Conservation (phyloP, 2,329 filamentous ascomycete genomes). For the Fusarium musae region DNA sequence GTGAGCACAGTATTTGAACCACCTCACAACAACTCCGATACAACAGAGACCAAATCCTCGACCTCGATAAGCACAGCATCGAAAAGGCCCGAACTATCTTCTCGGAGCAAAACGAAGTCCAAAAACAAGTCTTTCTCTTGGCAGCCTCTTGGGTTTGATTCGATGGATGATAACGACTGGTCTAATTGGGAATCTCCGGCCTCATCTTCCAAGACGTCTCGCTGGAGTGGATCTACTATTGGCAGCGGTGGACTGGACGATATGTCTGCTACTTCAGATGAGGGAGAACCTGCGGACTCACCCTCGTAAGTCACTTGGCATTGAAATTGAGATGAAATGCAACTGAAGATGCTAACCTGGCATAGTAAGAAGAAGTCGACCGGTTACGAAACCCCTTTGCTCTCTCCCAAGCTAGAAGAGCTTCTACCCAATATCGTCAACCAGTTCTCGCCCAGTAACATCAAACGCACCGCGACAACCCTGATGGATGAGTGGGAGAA, state of each 20-base stretch:
- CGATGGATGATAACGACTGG: slow-evolving; percentile 71
- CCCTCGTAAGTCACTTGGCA: slow-evolving; percentile 58
- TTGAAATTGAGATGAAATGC: neutral
- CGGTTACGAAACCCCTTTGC: slow-evolving; percentile 46
- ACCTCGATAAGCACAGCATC: slow-evolving; percentile 48
- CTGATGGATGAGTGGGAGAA: slow-evolving; percentile 94
- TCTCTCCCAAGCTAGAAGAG: slow-evolving; percentile 62
- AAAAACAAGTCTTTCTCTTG: slow-evolving; percentile 68
- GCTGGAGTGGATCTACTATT: slow-evolving; percentile 73
- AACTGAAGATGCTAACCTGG: slow-evolving; percentile 14
- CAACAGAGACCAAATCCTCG: slow-evolving; percentile 25
- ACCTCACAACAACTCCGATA: slow-evolving; percentile 39
- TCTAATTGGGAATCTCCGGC: slow-evolving; percentile 70
- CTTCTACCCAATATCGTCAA: slow-evolving; percentile 77
- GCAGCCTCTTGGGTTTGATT: slow-evolving; percentile 67
- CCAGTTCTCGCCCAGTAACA: slow-evolving; percentile 77
- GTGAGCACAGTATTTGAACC: slow-evolving; percentile 57
- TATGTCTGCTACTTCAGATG: slow-evolving; percentile 59
- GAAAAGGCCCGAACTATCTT: slow-evolving; percentile 42
- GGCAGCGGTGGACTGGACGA: slow-evolving; percentile 55
- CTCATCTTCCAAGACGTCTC: slow-evolving; percentile 62
- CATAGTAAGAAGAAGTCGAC: slow-evolving; percentile 50
- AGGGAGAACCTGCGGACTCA: slow-evolving; percentile 57
- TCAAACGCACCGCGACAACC: slow-evolving; percentile 84
- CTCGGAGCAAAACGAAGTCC: slow-evolving; percentile 52